Evolutionary conservation across 1,139 yeast genomes (phyloP), one percentile per base, ranked within the genome.

Genomic region (Debaryomyces nepalensis): DNA sequence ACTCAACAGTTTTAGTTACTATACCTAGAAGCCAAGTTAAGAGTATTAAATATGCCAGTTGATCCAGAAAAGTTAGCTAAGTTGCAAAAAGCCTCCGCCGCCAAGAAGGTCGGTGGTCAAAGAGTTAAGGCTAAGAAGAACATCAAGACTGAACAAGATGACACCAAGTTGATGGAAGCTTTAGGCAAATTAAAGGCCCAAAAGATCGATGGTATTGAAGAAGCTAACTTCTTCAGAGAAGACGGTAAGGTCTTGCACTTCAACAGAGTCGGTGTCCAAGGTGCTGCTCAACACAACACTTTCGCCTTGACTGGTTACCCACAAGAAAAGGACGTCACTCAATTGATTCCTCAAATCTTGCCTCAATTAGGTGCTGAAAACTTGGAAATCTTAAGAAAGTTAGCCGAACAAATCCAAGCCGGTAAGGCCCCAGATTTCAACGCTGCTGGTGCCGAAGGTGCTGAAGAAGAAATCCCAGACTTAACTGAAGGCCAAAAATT

Each of bases 311-410:
- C 90, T 70, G 99, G 99, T 70, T 82, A 84, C 73, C 90, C 96
- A 52, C 95, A 89, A 73, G 95, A 88, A 75, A 91, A 90, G 83
- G 82, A 84, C 57, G 82, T 93, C 61, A 86, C 95, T 58, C 97
- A 91, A 64, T 84, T 93, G 75, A 83, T 93, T 61, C 99, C 98
- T 63, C 88, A 83, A 71, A 89, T 93, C 71, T 83, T 93, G 67
- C 93, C 96, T 59, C 97, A 93, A 78, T 81, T 93, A 74, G 97
- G 98, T 62, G 89, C 96, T 58, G 98, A 93, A 73, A 88, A 95
- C 73, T 82, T 90, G 68, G 89, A 86, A 65, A 84, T 89, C 70
- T 81, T 93, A 70, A 84, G 89, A 66, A 82, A 87, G 75, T 79
- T 93, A 70, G 97, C 97, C 52, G 90, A 87, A 70, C 91, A 87